These are phyloP conservation scores for Cerioporus squamosus DNA, from an alignment of 1,284 basidiomycete species.

Conservation along the genomic window DNA sequence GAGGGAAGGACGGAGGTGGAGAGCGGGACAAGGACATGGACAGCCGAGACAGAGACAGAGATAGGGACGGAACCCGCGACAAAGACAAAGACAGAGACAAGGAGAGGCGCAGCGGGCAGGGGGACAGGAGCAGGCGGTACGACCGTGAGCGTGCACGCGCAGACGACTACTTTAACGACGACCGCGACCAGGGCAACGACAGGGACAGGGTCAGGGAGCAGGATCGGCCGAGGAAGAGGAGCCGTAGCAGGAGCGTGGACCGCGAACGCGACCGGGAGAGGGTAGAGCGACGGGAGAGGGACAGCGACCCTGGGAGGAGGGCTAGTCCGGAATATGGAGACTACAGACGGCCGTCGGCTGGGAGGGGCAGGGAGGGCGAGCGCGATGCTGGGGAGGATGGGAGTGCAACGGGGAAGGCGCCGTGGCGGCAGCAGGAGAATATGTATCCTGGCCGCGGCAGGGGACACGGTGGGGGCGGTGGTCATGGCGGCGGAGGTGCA, in stretches of 20 bases:
- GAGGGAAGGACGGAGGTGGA: conserved; percentile 22
- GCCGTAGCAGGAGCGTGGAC: conserved; percentile 29
- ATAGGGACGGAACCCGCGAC: too few species aligned
- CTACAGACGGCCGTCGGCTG: conserved; percentile 33
- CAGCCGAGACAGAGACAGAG: background rate
- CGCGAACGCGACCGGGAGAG: conserved; percentile 28
- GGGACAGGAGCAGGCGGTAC: conserved; percentile 22
- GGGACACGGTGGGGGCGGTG: conserved; percentile 24
- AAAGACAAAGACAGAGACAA: conserved; percentile 15
- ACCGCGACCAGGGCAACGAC: conserved; percentile 13
- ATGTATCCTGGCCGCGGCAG: conserved; percentile 49
- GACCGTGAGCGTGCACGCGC: conserved; percentile 32
- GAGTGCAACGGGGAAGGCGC: conserved; percentile 45
- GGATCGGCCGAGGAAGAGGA: conserved; percentile 10
- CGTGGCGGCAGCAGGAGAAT: conserved; percentile 52
- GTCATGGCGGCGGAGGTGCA: conserved; percentile 40
- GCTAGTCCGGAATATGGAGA: conserved; percentile 39
- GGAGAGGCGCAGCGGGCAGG: conserved; percentile 13
- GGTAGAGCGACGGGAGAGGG: conserved; percentile 30
- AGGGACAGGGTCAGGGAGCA: too few species aligned
- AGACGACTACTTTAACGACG: conserved; percentile 36
- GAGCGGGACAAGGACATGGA: conserved; percentile 12
- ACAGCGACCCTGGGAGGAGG: conserved; percentile 28
- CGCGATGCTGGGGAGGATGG: conserved; percentile 32
- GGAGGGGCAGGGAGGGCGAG: conserved; percentile 21